phyloP scores from a whole-genome alignment of 2,329 filamentous ascomycete genomes.

The Lasiodiplodia theobromae region DNA sequence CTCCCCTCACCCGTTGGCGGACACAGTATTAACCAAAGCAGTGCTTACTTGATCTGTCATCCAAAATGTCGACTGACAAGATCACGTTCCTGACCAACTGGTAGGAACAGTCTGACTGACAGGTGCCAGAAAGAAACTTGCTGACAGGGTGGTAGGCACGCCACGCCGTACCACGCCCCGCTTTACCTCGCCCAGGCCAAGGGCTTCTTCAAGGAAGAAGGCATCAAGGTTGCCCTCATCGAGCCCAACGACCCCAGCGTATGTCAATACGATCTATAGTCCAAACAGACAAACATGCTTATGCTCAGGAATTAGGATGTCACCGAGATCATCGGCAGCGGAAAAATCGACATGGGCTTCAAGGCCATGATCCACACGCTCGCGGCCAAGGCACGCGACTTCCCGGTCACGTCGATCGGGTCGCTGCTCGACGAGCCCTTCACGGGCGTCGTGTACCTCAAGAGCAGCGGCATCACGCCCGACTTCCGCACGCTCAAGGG shows the following conservation, averaged over 20 bases:
- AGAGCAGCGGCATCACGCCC: constrained; percentile 74
- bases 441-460: constrained; percentile 79
- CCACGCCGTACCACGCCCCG: constrained; percentile 80
- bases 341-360: constrained; percentile 79
- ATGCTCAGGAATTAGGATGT: constrained; percentile 62
- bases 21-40: constrained; percentile 58
- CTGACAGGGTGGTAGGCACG: constrained; percentile 64
- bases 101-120: constrained; percentile 53
- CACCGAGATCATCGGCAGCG: constrained; percentile 79
- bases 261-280: constrained; percentile 36
- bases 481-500: constrained; percentile 79
- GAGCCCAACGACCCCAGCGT: constrained; percentile 80
- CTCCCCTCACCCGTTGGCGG: constrained; percentile 39
- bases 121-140: constrained; percentile 21
- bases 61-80: constrained; percentile 80
- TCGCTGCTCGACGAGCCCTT: constrained; percentile 82
- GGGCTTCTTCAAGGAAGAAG: constrained; percentile 77
- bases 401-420: constrained; percentile 75
- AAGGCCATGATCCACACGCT: constrained; percentile 87
- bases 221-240: constrained; percentile 77
- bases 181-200: constrained; percentile 79
- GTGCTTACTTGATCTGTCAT: constrained; percentile 55
- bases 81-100: constrained; percentile 86
- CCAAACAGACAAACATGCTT: background rate
- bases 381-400: constrained; percentile 77